Conservation (phyloP, 805 yeast species). For the Candida suzukii region DNA sequence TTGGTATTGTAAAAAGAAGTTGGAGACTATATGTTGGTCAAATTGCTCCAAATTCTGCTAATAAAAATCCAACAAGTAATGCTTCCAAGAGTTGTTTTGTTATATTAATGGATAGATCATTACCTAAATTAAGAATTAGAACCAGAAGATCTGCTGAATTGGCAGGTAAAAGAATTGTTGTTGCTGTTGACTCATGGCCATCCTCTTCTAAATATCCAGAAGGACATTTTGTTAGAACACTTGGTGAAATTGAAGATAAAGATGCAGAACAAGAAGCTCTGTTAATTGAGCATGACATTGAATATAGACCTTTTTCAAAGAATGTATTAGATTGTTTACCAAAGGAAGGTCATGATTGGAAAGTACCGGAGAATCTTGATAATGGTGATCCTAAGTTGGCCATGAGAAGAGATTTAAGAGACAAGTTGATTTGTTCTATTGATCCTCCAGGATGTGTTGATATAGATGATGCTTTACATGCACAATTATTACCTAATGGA, state of each 20-base stretch:
- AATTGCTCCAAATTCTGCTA: slow-evolving; percentile 68
- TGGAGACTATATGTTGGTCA: slow-evolving; percentile 98
- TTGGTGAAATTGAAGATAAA: slow-evolving; percentile 87
- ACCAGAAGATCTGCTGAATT: slow-evolving; percentile 83
- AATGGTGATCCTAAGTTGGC: slow-evolving; percentile 47
- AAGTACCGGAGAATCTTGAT: slow-evolving; percentile 61
- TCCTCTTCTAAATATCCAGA: slow-evolving; percentile 75
- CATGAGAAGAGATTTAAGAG: slow-evolving; percentile 80
- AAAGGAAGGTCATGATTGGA: slow-evolving; percentile 89
- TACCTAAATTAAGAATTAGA: slow-evolving; percentile 80
- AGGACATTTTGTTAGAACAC: slow-evolving; percentile 87
- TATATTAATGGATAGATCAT: slow-evolving; percentile 77
- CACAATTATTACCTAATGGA: slow-evolving; percentile 77
- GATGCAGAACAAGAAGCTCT: slow-evolving; percentile 96
- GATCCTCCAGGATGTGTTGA: slow-evolving; percentile 99
- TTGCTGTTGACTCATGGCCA: slow-evolving; percentile 93
- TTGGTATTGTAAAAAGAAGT: slow-evolving; percentile 79
- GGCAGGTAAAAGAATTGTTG: slow-evolving; percentile 83
- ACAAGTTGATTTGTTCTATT: slow-evolving; percentile 84
- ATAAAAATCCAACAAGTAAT: slow-evolving; percentile 45
- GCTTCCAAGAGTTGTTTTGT: slow-evolving; percentile 78
- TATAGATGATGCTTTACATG: slow-evolving; percentile 97
- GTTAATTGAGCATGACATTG: slow-evolving; percentile 90
- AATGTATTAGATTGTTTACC: slow-evolving; percentile 91
- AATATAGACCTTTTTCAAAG: slow-evolving; percentile 90